These are phyloP conservation scores for Microcos paniculata DNA, from an alignment of 345 rosid genomes.

Conservation along the genomic window DNA sequence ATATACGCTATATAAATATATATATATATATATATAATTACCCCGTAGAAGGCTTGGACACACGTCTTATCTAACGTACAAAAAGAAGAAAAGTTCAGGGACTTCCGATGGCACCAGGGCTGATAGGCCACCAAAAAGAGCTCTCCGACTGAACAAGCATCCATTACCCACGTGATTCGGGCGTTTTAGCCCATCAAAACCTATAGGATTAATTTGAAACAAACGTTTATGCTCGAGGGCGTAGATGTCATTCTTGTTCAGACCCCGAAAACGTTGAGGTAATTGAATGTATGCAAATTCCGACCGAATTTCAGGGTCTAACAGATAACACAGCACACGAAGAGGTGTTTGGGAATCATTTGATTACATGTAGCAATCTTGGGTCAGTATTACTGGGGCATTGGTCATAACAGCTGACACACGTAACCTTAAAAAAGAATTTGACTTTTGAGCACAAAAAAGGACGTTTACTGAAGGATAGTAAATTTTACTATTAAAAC, in stretches of 20 bases:
- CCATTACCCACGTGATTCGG: conserved; percentile 57
- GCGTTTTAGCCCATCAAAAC: conserved; percentile 54
- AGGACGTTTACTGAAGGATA: no score
- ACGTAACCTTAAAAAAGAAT: conserved; percentile 73
- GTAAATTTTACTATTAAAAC: no score
- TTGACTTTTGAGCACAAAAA: no score
- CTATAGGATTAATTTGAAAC: conserved; percentile 41
- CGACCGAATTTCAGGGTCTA: conserved; percentile 35
- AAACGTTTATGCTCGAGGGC: conserved; percentile 40
- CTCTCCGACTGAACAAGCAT: conserved; percentile 59
- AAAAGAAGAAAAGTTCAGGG: no score
- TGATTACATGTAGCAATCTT: conserved; percentile 83
- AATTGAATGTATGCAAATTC: conserved; percentile 55
- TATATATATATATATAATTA: no score
- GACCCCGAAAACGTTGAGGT: conserved; percentile 62
- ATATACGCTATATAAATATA: no score
- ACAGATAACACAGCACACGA: conserved; percentile 53
- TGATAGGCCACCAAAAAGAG: conserved; percentile 52
- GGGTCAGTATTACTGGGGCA: conserved; percentile 59
- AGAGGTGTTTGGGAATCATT: conserved; percentile 59
- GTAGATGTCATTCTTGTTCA: conserved; percentile 62
- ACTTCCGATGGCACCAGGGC: conserved; percentile 33
- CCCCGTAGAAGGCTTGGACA: no score
- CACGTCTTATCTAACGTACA: no score
- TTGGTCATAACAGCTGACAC: conserved; percentile 73